phyloP scores from a whole-genome alignment of 2,329 filamentous ascomycete genomes.

The Alternaria sp. region DNA sequence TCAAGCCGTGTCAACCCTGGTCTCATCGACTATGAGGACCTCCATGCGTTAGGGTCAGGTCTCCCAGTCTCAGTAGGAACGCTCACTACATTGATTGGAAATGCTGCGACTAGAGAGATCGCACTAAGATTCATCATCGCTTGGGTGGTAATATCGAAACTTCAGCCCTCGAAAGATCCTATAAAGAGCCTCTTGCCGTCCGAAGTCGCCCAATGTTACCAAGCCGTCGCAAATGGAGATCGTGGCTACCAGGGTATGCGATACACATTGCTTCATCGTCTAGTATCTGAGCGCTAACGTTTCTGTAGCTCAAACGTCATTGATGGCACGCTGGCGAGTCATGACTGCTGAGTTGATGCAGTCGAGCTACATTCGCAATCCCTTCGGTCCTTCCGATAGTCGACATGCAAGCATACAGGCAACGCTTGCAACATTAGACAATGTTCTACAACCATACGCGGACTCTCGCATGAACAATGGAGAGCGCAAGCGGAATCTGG shows the following conservation, averaged over 20 bases:
- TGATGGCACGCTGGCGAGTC: constrained; percentile 39
- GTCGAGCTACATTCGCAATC: constrained; percentile 29
- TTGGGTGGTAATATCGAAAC: constrained; percentile 35
- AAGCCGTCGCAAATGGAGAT: constrained; percentile 20
- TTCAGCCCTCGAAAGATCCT: constrained; percentile 21
- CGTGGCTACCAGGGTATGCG: constrained; percentile 22
- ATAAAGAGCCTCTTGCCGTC: constrained; percentile 35
- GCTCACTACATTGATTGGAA: constrained; percentile 36
- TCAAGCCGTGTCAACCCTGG: constrained; percentile 23
- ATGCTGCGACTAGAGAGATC: constrained; percentile 33
- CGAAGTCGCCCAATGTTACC: constrained; percentile 29
- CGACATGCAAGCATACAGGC: constrained; percentile 31
- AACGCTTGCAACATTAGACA: constrained; percentile 29
- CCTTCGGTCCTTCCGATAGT: constrained; percentile 33
- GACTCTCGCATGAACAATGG: constrained; percentile 35
- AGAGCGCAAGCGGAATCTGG: constrained; percentile 39
- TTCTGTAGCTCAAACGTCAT: constrained; percentile 19
- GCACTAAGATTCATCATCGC: constrained; percentile 42
- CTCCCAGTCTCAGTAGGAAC: constrained; percentile 31
- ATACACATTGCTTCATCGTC: fast-evolving
- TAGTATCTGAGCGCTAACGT: neutral
- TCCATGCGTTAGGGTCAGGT: constrained; percentile 28
- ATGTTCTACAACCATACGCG: constrained; percentile 35
- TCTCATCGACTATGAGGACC: constrained; percentile 29
- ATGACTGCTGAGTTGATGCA: constrained; percentile 40